A percentile compares a stretch with the other conserved stretches of the same genome.
Conservation (phyloP, 345 rosid species). For the Dimocarpus longan region DNA sequence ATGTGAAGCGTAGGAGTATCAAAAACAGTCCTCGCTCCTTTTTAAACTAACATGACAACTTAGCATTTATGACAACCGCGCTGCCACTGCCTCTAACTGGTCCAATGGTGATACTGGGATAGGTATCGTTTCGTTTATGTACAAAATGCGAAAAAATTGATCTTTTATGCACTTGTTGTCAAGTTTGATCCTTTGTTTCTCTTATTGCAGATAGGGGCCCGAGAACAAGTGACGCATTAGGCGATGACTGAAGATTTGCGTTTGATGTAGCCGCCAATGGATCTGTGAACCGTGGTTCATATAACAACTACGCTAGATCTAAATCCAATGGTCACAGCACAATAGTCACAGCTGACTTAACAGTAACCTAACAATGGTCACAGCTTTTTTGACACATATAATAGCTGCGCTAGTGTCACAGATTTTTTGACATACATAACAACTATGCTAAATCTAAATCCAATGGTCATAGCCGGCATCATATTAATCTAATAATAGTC, state of each 20-base stretch:
- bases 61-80: slow-evolving; percentile 84
- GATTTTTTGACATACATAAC: too few species aligned
- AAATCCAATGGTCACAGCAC: too few species aligned
- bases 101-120: slow-evolving; percentile 52
- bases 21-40: slow-evolving; percentile 66
- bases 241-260: slow-evolving; percentile 92
- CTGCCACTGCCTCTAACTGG: slow-evolving; percentile 56
- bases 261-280: slow-evolving; percentile 82
- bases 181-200: not conserved
- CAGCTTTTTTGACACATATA: too few species aligned
- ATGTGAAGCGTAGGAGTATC: too few species aligned
- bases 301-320: slow-evolving; percentile 40
- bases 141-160: not conserved
- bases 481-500: too few species aligned
- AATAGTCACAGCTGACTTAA: too few species aligned
- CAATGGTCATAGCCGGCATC: too few species aligned
- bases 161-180: not conserved
- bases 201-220: slow-evolving; percentile 75
- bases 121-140: slow-evolving; percentile 36
- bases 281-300: slow-evolving; percentile 17
- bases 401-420: too few species aligned
- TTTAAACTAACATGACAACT: slow-evolving; percentile 82
- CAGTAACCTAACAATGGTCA: too few species aligned
- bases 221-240: slow-evolving; percentile 54
- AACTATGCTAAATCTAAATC: too few species aligned